These are phyloP conservation scores for Suillus brevipes DNA, from an alignment of 768 basidiomycete species.

Conservation along the genomic window DNA sequence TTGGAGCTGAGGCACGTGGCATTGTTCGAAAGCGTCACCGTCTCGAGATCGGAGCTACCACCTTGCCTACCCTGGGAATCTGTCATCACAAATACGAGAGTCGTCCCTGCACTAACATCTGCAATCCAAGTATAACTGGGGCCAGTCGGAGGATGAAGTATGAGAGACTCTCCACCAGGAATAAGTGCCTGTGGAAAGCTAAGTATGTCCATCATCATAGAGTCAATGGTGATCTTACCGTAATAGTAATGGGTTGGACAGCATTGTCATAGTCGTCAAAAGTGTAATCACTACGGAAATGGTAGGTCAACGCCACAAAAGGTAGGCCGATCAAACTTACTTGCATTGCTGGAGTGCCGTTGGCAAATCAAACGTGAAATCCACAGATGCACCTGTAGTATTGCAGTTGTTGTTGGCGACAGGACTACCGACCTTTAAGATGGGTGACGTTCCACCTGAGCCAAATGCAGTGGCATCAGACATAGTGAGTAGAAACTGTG, in stretches of 20 bases:
- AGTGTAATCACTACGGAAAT: conserved; percentile 40
- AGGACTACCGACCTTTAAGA: conserved; percentile 51
- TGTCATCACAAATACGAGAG: conserved; percentile 55
- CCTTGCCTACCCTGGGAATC: conserved; percentile 53
- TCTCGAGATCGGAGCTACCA: conserved; percentile 55
- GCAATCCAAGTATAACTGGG: conserved; percentile 54
- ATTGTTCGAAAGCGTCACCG: conserved; percentile 49
- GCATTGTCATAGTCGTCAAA: conserved; percentile 49
- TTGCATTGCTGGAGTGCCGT: conserved; percentile 60
- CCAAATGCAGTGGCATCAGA: conserved; percentile 72
- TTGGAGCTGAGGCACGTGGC: conserved; percentile 49
- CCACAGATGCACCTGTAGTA: conserved; percentile 42
- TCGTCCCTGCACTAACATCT: conserved; percentile 57
- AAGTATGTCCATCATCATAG: background rate
- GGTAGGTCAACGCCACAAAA: conserved; percentile 2
- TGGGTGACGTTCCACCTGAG: conserved; percentile 55
- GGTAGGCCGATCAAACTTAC: conserved; percentile 33
- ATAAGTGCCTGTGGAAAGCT: conserved; percentile 50
- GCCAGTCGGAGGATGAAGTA: conserved; percentile 39
- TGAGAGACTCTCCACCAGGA: conserved; percentile 56
- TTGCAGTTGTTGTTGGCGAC: conserved; percentile 47
- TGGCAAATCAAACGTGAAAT: conserved; percentile 53
- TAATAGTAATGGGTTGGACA: conserved; percentile 53
- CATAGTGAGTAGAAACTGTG: conserved; percentile 59
- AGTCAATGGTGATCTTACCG: conserved; percentile 35